Base-by-base conservation (phyloP, 2,329 filamentous ascomycete species). In the Curvularia lunata region DNA sequence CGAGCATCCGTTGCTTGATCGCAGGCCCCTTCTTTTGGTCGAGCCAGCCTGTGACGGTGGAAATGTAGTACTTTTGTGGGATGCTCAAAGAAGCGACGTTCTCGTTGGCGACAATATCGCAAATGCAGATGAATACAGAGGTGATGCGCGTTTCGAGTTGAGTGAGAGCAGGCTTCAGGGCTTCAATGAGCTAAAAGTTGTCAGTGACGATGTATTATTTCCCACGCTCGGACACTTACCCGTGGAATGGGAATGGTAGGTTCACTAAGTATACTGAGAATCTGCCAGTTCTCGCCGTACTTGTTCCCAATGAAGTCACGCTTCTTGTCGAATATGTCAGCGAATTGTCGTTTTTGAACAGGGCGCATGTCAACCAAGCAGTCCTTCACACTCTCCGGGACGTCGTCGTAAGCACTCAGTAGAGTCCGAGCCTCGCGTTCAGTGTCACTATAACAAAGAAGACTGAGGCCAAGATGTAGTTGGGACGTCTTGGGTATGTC, bases 61-160 rank as follows among this genome's bases (percentile, higher is more conserved):
- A 59, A 10, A 64, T 52, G 47, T 64, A 62, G 47, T 55, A 64
- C 48, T 64, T 58, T 51, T 64, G 61, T 12, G 61, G 59, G 19
- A 64, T 48, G 45, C 56, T 57, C 32, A 62, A 48, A 13, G 56
- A 47, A 21, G 45, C 34, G 16, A 63, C 56, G 8, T 28, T 42
- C 25, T 62, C 61, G 30, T 64, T 56, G n/a, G 61, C 59, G 40
- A 57, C 49, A n/a, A 32, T 48, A 28, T 62, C 59, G 12, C 32
- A 34, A 27, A 50, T 30, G 40, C 48, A 62, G n/a, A 64, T 53
- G 43, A 48, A 48, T 5, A 41, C 53, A 8, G 54, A 37, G 12
- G 57, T 52, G 23, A 52, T 49, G 21, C 53, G 43, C 7, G 57
- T 57, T 7, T 54, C 54, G 7, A 60, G 38, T 12, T 60, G 37